Evolutionary conservation across 2,329 filamentous ascomycete species (phyloP).

Genomic region (Ophiosphaerella herpotricha): DNA sequence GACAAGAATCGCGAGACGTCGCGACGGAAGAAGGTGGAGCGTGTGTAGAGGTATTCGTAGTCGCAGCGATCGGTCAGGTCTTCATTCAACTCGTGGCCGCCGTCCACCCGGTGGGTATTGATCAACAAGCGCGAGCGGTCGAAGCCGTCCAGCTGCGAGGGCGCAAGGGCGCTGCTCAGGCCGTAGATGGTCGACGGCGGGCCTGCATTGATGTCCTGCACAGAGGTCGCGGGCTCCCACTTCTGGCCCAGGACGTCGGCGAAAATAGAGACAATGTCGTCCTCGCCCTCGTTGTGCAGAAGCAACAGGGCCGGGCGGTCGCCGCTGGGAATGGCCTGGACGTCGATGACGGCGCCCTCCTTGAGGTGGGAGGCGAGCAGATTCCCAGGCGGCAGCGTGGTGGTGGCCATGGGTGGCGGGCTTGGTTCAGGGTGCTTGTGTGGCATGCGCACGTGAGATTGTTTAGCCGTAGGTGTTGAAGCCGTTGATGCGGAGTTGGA

Average conservation of each 20-base stretch:
- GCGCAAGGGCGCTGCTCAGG: conserved; percentile 62
- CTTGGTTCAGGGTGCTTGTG: conserved; percentile 17
- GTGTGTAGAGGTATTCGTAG: conserved; percentile 85
- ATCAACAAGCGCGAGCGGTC: conserved; percentile 67
- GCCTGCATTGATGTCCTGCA: conserved; percentile 59
- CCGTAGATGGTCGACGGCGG: conserved; percentile 71
- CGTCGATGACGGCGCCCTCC: conserved; percentile 38
- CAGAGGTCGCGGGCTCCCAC: conserved; percentile 62
- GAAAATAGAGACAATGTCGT: conserved; percentile 74
- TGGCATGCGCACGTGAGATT: conserved; percentile 8
- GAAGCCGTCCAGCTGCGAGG: conserved; percentile 62
- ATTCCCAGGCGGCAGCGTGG: conserved; percentile 43
- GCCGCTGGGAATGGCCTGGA: conserved; percentile 39
- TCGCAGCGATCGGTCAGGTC: conserved; percentile 71
- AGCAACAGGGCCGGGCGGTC: conserved; percentile 54
- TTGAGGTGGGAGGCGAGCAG: conserved; percentile 38
- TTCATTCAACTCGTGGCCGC: conserved; percentile 64
- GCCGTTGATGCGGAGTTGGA: conserved; percentile 48
- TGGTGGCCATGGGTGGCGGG: conserved; percentile 43
- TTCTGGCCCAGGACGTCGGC: conserved; percentile 80
- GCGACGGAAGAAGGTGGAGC: conserved; percentile 71
- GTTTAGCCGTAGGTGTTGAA: conserved; percentile 49
- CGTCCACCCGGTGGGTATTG: conserved; percentile 75
- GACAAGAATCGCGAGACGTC: conserved; percentile 80
- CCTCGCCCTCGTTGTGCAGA: conserved; percentile 71